Percentiles rank a stretch among this genome's conserved stretches.
Evolutionary conservation across 352 stramenopile species (phyloP).

Genomic region (Phytophthora foliorum): DNA sequence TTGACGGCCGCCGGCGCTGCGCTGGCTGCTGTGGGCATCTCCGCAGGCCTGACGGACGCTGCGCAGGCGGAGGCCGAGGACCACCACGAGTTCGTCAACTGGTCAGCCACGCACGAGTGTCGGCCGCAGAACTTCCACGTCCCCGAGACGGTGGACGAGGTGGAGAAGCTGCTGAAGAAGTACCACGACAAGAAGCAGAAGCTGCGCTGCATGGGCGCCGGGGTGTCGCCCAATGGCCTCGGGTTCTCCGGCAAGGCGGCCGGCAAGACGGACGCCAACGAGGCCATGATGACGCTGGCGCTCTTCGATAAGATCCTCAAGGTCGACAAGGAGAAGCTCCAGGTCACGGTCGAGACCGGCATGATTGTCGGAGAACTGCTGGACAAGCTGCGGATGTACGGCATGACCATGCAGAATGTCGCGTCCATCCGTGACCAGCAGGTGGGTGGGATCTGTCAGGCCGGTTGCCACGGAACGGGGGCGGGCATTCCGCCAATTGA

Average conservation of each 20-base stretch:
- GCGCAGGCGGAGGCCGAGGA: constrained; percentile 34
- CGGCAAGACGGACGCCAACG: constrained; percentile 38
- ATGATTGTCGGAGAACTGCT: constrained; percentile 83
- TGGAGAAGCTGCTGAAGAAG: constrained; percentile 65
- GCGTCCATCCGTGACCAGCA: constrained; percentile 99
- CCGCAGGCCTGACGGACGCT: constrained; percentile 14
- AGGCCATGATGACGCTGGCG: constrained; percentile 94
- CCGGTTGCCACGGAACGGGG: constrained; percentile 96
- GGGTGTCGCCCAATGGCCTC: constrained; percentile 97
- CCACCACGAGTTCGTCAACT: constrained; percentile 83
- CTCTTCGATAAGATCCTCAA: constrained; percentile 94
- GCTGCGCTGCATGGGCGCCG: constrained; percentile 95
- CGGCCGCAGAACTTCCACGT: constrained; percentile 72
- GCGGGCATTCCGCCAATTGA: constrained; percentile 96
- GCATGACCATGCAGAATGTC: constrained; percentile 98
- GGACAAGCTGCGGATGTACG: constrained; percentile 77
- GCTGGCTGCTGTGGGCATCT: constrained; percentile 27
- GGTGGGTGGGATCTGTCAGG: constrained; percentile 97
- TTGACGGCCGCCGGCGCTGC: constrained; percentile 29
- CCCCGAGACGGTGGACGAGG: constrained; percentile 75
- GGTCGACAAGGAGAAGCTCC: constrained; percentile 90
- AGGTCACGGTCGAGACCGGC: constrained; percentile 93
- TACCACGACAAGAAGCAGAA: constrained; percentile 80
- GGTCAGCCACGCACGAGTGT: constrained; percentile 84
- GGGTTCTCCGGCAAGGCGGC: constrained; percentile 78